These are phyloP conservation scores for Phaffia australis DNA, from an alignment of 768 basidiomycete genomes.

Conservation along the genomic window DNA sequence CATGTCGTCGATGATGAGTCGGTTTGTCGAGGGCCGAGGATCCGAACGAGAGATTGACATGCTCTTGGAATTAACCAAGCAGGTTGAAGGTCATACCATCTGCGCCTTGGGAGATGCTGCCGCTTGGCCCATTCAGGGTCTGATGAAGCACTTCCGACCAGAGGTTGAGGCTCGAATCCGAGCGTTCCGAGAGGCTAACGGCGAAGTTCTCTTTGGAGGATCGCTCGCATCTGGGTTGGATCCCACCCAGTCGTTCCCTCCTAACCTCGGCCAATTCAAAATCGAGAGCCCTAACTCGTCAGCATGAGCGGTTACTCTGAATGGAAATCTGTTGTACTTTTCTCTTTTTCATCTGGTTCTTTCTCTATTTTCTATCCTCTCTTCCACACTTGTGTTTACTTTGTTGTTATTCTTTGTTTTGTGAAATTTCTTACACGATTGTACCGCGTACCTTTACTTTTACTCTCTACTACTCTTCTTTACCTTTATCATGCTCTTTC, in stretches of 20 bases:
- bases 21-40: conserved; percentile 79
- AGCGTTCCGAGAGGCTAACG: conserved; percentile 17
- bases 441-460: conserved; percentile 2
- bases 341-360: not conserved
- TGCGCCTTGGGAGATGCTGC: conserved; percentile 95
- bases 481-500: not conserved
- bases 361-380: not conserved
- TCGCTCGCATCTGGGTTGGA: conserved; percentile 17
- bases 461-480: not conserved
- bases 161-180: conserved; percentile 77
- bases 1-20: conserved; percentile 99
- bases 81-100: conserved; percentile 72
- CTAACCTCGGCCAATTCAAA: conserved; percentile 17
- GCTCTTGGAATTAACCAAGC: conserved; percentile 74
- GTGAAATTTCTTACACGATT: not conserved
- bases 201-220: conserved; percentile 23
- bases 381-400: not conserved
- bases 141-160: conserved; percentile 92
- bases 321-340: not conserved
- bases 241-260: conserved; percentile 1
- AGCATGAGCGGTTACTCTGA: not conserved
- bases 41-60: conserved; percentile 94
- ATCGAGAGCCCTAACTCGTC: conserved; percentile 10
- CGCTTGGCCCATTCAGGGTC: conserved; percentile 96
- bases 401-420: not conserved